phyloP scores from a whole-genome alignment of 2,329 filamentous ascomycete genomes.

The Akanthomyces uredinophilus region DNA sequence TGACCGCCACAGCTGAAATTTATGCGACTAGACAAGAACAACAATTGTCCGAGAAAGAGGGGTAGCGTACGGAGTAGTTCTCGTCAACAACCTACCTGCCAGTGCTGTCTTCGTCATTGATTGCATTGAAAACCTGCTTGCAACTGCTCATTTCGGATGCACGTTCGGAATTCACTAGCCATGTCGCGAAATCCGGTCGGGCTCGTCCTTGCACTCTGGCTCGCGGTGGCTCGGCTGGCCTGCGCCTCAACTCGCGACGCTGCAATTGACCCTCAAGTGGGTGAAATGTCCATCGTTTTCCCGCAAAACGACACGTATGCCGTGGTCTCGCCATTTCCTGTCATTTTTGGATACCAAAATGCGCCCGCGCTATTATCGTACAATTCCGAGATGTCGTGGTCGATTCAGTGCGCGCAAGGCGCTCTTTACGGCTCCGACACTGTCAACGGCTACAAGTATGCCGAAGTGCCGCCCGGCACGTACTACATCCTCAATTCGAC shows the following conservation, averaged over 20 bases:
- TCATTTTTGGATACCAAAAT: slow-evolving; percentile 12
- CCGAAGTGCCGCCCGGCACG: not conserved
- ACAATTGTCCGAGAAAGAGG: not conserved
- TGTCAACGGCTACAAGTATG: slow-evolving; percentile 6
- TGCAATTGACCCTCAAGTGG: not conserved
- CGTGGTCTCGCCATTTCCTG: slow-evolving; percentile 9
- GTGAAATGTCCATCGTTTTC: slow-evolving; percentile 10
- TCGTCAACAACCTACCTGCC: not conserved
- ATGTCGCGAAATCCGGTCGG: slow-evolving; percentile 9
- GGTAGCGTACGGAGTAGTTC: not conserved
- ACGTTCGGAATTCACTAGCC: not conserved
- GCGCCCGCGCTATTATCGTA: slow-evolving; percentile 1
- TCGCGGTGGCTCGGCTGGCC: not conserved
- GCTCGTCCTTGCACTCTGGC: not conserved
- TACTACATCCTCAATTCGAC: not conserved
- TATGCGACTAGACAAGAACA: not conserved
- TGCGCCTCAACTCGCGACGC: slow-evolving; percentile 9
- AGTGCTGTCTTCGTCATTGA: not conserved
- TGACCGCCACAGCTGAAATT: not conserved
- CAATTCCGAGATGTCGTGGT: slow-evolving; percentile 7
- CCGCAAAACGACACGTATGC: slow-evolving; percentile 14
- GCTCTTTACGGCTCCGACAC: not conserved
- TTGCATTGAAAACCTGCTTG: not conserved
- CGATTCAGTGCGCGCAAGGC: not conserved
- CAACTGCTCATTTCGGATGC: not conserved